Base-by-base conservation (phyloP, 2,329 filamentous ascomycete species). In the Sarocladium oryzae region DNA sequence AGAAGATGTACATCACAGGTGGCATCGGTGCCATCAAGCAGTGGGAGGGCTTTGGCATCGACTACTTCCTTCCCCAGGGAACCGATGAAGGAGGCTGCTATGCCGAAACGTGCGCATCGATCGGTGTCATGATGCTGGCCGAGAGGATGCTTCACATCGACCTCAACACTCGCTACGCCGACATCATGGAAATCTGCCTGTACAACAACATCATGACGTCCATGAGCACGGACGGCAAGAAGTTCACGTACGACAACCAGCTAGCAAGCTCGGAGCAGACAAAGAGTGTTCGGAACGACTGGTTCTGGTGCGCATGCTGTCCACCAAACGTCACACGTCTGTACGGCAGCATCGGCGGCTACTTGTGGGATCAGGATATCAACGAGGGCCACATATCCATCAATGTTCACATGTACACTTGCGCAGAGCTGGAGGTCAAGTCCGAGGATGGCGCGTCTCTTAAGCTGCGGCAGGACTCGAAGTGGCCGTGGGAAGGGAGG, bases 51-150 rank as follows among this genome's bases (percentile, higher is more conserved):
- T 83, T 84, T 58, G 79, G 78, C 0, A 68, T 74, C 36, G 73
- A 80, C 54, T 81, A 82, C 57, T 80, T 80, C 60, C 66, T 84
- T 4, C 79, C 78, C 1, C 77, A 81, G 37, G 69, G 74, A 2
- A 77, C 76, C 0, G 80, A 82, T 53, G 79, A 82, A 54, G 79
- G 80, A 3, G 81, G 79, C 2, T 83, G 80, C 57, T 84, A 83
- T 60, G 72, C 77, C 2, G 80, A 84, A 61, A 84, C 81, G 0
- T 83, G 77, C 58, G 81, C 79, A 1, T 72, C 73, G 0, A 81
- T 83, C 54, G 79, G 76, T 6, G 72, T 80, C 2, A 78, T 82
- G 67, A 81, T 83, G 77, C 65, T 82, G 1, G 78, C 77, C 0
- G 76, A 83, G 54, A 64, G 80, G 4, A 59, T 83, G 8, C 63